Percentiles rank a stretch among this genome's conserved stretches.
Evolutionary conservation across 2,329 filamentous ascomycete genomes (phyloP).

Genomic region (Talaromyces albobiverticillius): DNA sequence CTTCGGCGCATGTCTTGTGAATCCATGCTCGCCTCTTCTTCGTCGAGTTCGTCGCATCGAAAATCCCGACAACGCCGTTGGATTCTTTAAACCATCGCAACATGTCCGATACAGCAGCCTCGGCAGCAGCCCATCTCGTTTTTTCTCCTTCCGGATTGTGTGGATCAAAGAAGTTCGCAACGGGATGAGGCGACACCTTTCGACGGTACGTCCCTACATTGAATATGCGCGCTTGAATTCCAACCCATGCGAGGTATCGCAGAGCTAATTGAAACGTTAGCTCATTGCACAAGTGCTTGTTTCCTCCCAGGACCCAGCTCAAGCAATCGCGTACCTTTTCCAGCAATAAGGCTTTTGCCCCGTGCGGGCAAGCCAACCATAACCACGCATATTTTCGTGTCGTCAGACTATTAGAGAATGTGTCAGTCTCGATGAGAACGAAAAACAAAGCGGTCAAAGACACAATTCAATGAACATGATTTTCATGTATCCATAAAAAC

Average conservation of each 20-base stretch:
- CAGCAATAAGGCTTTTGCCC: constrained; percentile 95
- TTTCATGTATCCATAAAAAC: not conserved
- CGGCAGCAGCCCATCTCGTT: constrained; percentile 79
- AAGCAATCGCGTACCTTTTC: constrained; percentile 69
- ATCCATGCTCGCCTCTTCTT: constrained; percentile 90
- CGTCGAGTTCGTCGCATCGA: constrained; percentile 96
- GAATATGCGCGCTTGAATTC: constrained; percentile 89
- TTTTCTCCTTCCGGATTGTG: constrained; percentile 87
- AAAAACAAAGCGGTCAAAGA: not conserved
- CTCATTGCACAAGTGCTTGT: not conserved
- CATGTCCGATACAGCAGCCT: constrained; percentile 93
- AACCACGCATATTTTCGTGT: constrained; percentile 94
- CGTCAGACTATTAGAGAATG: constrained; percentile 71
- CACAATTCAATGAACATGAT: not conserved
- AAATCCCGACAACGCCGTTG: constrained; percentile 81
- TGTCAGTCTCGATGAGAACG: not conserved
- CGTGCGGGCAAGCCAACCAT: constrained; percentile 97
- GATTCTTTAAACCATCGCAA: constrained; percentile 78
- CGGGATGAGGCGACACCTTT: constrained; percentile 81
- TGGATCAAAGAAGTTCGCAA: constrained; percentile 92
- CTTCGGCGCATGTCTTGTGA: constrained; percentile 68
- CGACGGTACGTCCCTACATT: constrained; percentile 97
- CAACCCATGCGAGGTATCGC: constrained; percentile 94
- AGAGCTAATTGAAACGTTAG: constrained; percentile 58
- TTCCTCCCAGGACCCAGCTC: not conserved